A percentile compares a stretch with the other conserved stretches of the same genome.
These are phyloP conservation scores for Aspergillus floridensis DNA, from an alignment of 2,329 filamentous ascomycete genomes.

Conservation along the genomic window DNA sequence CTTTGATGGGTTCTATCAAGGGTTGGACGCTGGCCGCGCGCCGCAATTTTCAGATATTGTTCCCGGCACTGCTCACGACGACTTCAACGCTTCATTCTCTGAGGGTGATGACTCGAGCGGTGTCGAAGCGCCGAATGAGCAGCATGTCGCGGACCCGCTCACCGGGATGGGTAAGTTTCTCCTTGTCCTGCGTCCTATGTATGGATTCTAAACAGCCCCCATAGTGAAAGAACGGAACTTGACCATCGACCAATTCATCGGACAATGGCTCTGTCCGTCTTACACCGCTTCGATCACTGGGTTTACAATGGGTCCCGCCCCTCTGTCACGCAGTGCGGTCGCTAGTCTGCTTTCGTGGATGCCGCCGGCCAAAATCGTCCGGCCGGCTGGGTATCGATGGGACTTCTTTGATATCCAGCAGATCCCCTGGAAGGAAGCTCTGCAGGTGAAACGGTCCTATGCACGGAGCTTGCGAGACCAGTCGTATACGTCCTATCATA, in stretches of 20 bases:
- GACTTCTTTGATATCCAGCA: conserved; percentile 42
- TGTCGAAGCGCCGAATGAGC: conserved; percentile 14
- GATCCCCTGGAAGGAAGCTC: conserved; percentile 40
- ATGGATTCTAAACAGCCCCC: background rate
- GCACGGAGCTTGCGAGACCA: conserved; percentile 39
- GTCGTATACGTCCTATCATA: conserved; percentile 44
- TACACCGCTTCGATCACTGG: conserved; percentile 19
- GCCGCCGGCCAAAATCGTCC: conserved; percentile 32
- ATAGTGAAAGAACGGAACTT: conserved; percentile 42
- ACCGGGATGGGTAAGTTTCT: conserved; percentile 29
- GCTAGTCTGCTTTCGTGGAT: conserved; percentile 35
- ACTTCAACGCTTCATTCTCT: conserved; percentile 16
- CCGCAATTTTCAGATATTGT: conserved; percentile 14
- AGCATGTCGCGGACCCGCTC: conserved; percentile 23
- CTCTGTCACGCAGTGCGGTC: conserved; percentile 28
- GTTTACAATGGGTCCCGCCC: conserved; percentile 17
- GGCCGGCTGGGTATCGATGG: conserved; percentile 27
- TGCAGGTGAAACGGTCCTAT: conserved; percentile 37
- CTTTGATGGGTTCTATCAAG: conserved; percentile 31
- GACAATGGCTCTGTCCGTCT: conserved; percentile 39
- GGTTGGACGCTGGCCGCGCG: conserved; percentile 19
- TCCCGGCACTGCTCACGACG: conserved; percentile 14
- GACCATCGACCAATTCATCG: conserved; percentile 44
- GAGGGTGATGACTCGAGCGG: conserved; percentile 16
- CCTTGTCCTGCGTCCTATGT: too few species aligned